A percentile compares a stretch with the other conserved stretches of the same genome.
phyloP scores from a whole-genome alignment of 2,329 filamentous ascomycete genomes.

The Acephala macrosclerotiorum region DNA sequence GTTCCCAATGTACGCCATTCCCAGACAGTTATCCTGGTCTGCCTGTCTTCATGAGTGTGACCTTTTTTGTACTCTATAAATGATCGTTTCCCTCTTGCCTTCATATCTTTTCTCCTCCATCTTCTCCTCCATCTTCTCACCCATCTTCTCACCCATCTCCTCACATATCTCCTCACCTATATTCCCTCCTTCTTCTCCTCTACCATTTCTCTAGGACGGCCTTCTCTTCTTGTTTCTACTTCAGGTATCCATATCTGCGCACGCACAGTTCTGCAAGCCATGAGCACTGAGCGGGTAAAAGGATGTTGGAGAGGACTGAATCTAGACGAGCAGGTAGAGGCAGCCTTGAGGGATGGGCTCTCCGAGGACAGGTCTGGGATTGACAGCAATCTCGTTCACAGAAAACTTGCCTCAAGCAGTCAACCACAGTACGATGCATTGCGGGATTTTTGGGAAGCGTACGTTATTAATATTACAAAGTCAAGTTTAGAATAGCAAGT shows the following conservation, averaged over 20 bases:
- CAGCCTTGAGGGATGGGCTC: too few relatives aligned
- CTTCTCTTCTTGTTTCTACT: conserved; percentile 19
- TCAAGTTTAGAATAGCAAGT: too few relatives aligned
- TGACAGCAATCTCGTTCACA: too few relatives aligned
- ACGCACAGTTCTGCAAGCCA: conserved; percentile 6
- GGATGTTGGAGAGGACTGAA: too few relatives aligned
- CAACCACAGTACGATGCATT: too few relatives aligned
- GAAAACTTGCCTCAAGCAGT: too few relatives aligned
- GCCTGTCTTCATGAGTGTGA: conserved; percentile 14
- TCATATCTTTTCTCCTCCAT: conserved; percentile 10
- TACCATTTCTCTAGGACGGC: conserved; percentile 12
- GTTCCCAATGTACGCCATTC: conserved; percentile 22
- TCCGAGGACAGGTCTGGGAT: too few relatives aligned
- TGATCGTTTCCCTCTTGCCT: conserved; percentile 9
- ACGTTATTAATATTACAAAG: too few relatives aligned
- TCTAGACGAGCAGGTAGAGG: too few relatives aligned
- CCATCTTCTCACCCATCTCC: conserved; percentile 1
- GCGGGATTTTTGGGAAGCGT: too few relatives aligned
- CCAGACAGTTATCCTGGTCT: conserved; percentile 26
- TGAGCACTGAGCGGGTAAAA: background rate
- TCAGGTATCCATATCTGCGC: conserved; percentile 11
- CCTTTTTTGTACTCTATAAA: conserved; percentile 12
- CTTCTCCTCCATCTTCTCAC: conserved; percentile 2
- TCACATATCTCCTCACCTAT: conserved; percentile 3
- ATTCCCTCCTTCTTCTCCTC: conserved; percentile 5